These are phyloP conservation scores for Chytriomyces hyalinus DNA, from an alignment of 192 early-diverging fungal species.

Conservation along the genomic window DNA sequence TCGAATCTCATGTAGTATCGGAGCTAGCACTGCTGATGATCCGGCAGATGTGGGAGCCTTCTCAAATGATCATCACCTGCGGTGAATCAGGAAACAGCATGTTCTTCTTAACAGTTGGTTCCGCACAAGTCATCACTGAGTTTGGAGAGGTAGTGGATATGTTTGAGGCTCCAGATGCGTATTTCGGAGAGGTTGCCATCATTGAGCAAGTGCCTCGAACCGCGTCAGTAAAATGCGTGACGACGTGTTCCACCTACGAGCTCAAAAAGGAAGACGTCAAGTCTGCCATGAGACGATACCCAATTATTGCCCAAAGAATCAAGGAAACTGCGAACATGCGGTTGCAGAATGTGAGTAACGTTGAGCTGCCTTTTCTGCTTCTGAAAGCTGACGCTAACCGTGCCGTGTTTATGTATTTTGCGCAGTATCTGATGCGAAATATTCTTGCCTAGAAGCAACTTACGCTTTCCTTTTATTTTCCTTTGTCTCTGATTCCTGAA, in stretches of 20 bases:
- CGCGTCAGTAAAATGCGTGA: constrained; percentile 42
- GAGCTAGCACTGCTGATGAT: constrained; percentile 51
- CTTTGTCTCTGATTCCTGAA: too few species aligned
- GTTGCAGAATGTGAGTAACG: constrained; percentile 41
- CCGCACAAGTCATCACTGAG: constrained; percentile 53
- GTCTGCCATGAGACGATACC: constrained; percentile 41
- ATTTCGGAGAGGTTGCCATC: constrained; percentile 63
- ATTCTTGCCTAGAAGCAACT: not conserved
- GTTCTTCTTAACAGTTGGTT: constrained; percentile 58
- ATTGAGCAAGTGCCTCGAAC: constrained; percentile 56
- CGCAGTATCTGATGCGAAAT: constrained; percentile 17
- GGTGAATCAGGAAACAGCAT: constrained; percentile 52
- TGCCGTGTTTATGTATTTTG: not conserved
- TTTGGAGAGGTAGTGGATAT: constrained; percentile 54
- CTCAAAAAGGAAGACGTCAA: constrained; percentile 47
- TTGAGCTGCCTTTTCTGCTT: too few species aligned
- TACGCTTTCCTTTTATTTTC: not conserved
- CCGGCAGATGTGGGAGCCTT: constrained; percentile 40
- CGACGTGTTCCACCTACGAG: constrained; percentile 48
- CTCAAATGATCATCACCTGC: constrained; percentile 45
- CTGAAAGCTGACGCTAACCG: not conserved
- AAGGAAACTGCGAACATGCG: constrained; percentile 49
- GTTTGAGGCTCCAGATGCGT: constrained; percentile 42
- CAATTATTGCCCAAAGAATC: constrained; percentile 40
- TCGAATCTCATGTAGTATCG: constrained; percentile 40